phyloP scores from a whole-genome alignment of 345 rosid species.

The Citrus sp. region DNA sequence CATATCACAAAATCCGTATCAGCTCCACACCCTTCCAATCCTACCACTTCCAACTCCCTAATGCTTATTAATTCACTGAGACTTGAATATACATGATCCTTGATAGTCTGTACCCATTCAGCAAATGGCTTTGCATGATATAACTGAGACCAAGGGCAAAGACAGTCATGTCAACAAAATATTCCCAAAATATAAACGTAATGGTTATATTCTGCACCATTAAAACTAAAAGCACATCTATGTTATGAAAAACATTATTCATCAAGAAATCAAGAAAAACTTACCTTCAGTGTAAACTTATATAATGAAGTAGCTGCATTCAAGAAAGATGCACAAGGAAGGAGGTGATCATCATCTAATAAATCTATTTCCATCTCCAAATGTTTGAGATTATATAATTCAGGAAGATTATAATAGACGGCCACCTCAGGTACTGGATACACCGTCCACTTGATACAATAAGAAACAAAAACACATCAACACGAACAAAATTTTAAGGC shows the following conservation, averaged over 20 bases:
- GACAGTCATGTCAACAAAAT: too few relatives aligned
- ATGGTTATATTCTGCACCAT: too few relatives aligned
- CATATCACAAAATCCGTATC: not conserved
- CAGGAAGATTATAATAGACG: not conserved
- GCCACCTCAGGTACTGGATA: not conserved
- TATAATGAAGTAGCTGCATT: not conserved
- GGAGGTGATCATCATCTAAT: not conserved
- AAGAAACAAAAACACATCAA: not conserved
- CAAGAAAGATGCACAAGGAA: not conserved
- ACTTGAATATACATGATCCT: not conserved
- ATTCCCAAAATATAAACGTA: too few relatives aligned
- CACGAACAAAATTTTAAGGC: too few relatives aligned
- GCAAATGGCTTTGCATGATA: not conserved
- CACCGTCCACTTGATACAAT: too few relatives aligned
- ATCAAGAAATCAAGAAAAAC: too few relatives aligned
- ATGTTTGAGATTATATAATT: not conserved
- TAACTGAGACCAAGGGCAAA: not conserved
- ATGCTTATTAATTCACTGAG: not conserved
- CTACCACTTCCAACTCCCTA: not conserved
- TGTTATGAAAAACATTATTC: too few relatives aligned
- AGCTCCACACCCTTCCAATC: not conserved
- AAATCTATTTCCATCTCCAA: not conserved
- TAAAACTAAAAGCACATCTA: too few relatives aligned
- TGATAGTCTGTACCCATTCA: not conserved
- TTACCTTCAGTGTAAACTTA: not conserved